Conservation (phyloP, 2,329 filamentous ascomycete species). For the Epichloe sylvatica region DNA sequence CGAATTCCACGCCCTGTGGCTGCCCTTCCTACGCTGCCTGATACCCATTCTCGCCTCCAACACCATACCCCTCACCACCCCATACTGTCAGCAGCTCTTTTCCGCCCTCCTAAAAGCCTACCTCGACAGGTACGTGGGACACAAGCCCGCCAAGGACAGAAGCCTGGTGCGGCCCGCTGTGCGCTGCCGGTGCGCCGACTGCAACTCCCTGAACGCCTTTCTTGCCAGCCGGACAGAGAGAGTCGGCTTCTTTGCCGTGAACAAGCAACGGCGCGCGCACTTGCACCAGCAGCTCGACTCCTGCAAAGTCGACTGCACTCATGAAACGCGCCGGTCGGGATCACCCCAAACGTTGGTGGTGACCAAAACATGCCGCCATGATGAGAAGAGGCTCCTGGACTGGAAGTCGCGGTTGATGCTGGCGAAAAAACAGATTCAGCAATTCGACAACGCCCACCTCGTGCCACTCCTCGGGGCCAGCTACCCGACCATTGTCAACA, state of each 20-base stretch:
- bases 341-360: constrained; percentile 11
- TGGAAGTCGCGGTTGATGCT: not conserved
- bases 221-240: constrained; percentile 7
- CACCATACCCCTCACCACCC: constrained; percentile 4
- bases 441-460: not conserved
- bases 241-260: not conserved
- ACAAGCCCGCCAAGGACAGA: constrained; percentile 4
- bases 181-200: constrained; percentile 14
- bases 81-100: constrained; percentile 14
- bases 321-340: constrained; percentile 7
- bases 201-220: constrained; percentile 14
- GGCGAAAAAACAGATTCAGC: not conserved
- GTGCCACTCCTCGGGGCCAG: not conserved
- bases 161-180: constrained; percentile 4
- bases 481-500: not conserved
- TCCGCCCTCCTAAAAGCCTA: constrained; percentile 11
- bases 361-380: constrained; percentile 11
- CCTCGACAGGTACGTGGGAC: constrained; percentile 11
- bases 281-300: constrained; percentile 9
- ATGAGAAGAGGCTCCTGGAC: not conserved
- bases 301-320: constrained; percentile 9
- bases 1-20: constrained; percentile 15
- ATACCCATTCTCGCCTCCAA: constrained; percentile 6
- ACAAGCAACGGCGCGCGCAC: constrained; percentile 9
- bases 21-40: constrained; percentile 16